Evolutionary conservation across 371 early-diverging fungal species (phyloP), one percentile per base, ranked within the genome.

Genomic region (Phascolomyces articulosus): DNA sequence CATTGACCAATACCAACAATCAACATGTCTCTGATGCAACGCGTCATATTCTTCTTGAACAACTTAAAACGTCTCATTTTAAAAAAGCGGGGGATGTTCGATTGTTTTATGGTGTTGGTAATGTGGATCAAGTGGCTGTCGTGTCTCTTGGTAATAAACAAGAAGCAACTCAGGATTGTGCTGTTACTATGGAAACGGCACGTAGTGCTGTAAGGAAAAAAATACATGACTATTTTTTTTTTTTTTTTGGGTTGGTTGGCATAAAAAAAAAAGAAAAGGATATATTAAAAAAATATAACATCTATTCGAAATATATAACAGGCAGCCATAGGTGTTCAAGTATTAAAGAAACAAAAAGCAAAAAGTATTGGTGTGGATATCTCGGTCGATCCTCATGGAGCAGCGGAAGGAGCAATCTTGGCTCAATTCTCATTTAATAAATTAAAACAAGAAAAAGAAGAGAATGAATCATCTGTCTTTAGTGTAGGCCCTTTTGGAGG

Each of bases 371-470:
- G 80, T 1, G 80, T 94, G 16, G 93, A 86, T 44, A 73, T 78
- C 8, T 83, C 88, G 24, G 72, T 82, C 20, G 77, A 83, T 63
- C 74, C 82, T 24, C 84, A 87, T 31, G 84, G 82, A 1, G 87
- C 90, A 1, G 91, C 89, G 18, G 95, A 95, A 72, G 96, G 93
- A 24, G 91, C 93, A 1, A 68, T 76, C 1, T 73, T 95, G 38
- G 89, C 89, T 1, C 74, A 83, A 6, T 93, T 88, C 73, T 71
- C 77, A 9, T 91, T 84, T 70, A 85, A 91, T 71, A 78, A 82
- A 49, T 79, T 91, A 58, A 88, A 89, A 58, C 71, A 75, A n/a
- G 80, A 74, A 41, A 83, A 79, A 58, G 20, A 11, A 34, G 83
- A 79, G 57, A 13, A 28, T 26, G 8, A 23, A 24, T 21, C 20